Evolutionary conservation across 768 basidiomycete species (phyloP), one percentile per base, ranked within the genome.

Genomic region (Termitomyces sp.): DNA sequence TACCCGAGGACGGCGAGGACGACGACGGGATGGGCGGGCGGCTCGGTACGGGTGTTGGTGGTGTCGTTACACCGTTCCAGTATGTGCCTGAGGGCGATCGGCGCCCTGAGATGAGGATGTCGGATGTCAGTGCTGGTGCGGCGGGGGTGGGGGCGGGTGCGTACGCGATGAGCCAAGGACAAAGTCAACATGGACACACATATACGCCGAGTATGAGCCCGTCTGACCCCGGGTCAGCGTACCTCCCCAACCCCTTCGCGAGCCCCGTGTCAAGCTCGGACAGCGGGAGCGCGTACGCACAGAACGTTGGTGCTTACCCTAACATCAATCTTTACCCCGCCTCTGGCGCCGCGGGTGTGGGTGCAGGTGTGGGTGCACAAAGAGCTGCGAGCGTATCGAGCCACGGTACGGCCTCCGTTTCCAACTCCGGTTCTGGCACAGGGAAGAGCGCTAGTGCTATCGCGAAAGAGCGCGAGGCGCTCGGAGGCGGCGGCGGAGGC

Each of bases 21-120:
- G 74, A 76, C 62, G 76, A 77, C 52, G 76, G 76, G 1, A 74
- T 77, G 67, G 73, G 74, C 28, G 75, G 76, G 12, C 63, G 76
- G 22, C 61, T 76, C 1, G 70, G 70, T 0, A 64, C 70, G 0
- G 76, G 75, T 8, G 60, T 67, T 0, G 74, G 71, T 0, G 75
- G 75, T 11, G 68, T 76, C 42, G 69, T 78, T 0, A 71, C 74
- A n/a, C 76, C 75, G 18, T 76, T 75, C 45, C 60, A 52, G n/a
- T 65, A 67, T 28, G 59, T 63, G 9, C 64, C 67, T 2, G 44
- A 35, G 12, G 4, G 16, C 12, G n/a, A 52, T 7, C 33, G 20
- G n/a, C n/a, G 20, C 12, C 33, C 33, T 4, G 51, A 52, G 18
- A 52, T 52, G 51, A 20, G 51, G n/a, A 52, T 3, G 1, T 33